Conservation (phyloP, 2,329 filamentous ascomycete genomes). For the Aureobasidium sp. region DNA sequence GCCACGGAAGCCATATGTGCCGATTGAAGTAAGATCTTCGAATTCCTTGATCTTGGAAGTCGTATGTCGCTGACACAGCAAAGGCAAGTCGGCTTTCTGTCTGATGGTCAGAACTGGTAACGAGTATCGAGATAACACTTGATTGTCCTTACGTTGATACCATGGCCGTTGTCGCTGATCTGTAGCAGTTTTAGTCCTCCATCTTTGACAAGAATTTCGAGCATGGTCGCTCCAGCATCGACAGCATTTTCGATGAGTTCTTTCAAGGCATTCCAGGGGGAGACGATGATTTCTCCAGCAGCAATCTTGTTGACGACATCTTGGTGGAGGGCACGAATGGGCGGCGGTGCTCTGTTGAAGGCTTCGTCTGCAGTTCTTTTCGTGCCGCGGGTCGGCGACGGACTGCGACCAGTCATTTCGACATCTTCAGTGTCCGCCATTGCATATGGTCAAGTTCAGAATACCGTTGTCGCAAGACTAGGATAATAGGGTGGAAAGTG, state of each 20-base stretch:
- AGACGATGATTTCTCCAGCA: constrained; percentile 95
- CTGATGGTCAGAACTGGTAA: constrained; percentile 36
- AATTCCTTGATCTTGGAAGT: constrained; percentile 93
- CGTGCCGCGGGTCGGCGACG: constrained; percentile 22
- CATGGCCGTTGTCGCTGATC: constrained; percentile 94
- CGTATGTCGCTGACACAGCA: constrained; percentile 92
- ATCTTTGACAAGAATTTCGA: constrained; percentile 90
- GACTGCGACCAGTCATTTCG: background rate
- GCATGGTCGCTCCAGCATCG: constrained; percentile 85
- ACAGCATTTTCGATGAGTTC: constrained; percentile 96
- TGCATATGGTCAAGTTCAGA: background rate
- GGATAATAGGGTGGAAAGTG: background rate
- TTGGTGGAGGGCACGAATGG: constrained; percentile 69
- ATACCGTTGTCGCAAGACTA: background rate
- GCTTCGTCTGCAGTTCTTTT: constrained; percentile 24
- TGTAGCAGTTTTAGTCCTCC: constrained; percentile 91
- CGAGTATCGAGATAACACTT: background rate
- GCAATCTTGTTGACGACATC: constrained; percentile 98
- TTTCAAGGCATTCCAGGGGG: constrained; percentile 90
- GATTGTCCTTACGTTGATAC: constrained; percentile 65
- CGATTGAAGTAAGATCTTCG: constrained; percentile 82
- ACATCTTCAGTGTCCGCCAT: background rate
- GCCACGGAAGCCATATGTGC: constrained; percentile 95
- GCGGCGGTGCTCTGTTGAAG: constrained; percentile 16
- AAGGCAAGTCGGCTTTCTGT: constrained; percentile 72